A percentile compares a stretch with the other conserved stretches of the same genome.
Evolutionary conservation across 2,329 filamentous ascomycete species (phyloP).

Genomic region (Neophaeococcomyces mojaviensis): DNA sequence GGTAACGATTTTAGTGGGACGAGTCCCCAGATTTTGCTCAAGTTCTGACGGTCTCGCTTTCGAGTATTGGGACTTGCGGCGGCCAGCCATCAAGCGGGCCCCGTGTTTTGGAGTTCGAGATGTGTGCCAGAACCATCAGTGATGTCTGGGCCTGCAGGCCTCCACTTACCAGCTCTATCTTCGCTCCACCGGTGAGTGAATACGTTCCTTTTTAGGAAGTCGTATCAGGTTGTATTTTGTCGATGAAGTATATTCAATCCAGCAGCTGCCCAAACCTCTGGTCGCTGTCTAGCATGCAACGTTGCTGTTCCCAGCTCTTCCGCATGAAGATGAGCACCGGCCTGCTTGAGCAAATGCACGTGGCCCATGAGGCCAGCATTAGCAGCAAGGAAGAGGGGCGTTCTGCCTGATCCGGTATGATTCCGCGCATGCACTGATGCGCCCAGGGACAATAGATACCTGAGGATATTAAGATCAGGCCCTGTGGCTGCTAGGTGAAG

Average conservation of each 20-base stretch:
- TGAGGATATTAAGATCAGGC: slow-evolving; percentile 48
- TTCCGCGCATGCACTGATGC: slow-evolving; percentile 53
- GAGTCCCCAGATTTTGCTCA: not conserved
- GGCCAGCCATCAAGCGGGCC: not conserved
- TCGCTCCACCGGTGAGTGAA: too few species aligned
- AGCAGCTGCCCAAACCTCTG: slow-evolving; percentile 37
- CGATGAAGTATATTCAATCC: slow-evolving; percentile 29
- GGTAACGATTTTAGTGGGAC: not conserved
- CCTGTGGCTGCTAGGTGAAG: slow-evolving; percentile 52
- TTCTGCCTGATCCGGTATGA: slow-evolving; percentile 43
- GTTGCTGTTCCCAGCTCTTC: slow-evolving; percentile 49
- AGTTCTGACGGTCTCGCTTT: too few species aligned
- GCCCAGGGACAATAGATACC: slow-evolving; percentile 42
- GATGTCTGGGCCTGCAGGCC: too few species aligned
- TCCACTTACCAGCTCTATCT: too few species aligned
- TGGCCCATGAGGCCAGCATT: slow-evolving; percentile 49
- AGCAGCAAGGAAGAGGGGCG: slow-evolving; percentile 53
- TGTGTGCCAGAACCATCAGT: too few species aligned
- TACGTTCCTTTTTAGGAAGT: too few species aligned
- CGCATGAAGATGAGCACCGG: slow-evolving; percentile 53
- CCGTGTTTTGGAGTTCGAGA: too few species aligned
- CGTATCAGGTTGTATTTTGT: too few species aligned
- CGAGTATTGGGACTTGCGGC: too few species aligned
- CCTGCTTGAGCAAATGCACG: slow-evolving; percentile 46
- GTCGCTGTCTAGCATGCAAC: slow-evolving; percentile 37